Base-by-base conservation (phyloP, 192 early-diverging fungal genomes). In the Globomyces pollinis-pini region DNA sequence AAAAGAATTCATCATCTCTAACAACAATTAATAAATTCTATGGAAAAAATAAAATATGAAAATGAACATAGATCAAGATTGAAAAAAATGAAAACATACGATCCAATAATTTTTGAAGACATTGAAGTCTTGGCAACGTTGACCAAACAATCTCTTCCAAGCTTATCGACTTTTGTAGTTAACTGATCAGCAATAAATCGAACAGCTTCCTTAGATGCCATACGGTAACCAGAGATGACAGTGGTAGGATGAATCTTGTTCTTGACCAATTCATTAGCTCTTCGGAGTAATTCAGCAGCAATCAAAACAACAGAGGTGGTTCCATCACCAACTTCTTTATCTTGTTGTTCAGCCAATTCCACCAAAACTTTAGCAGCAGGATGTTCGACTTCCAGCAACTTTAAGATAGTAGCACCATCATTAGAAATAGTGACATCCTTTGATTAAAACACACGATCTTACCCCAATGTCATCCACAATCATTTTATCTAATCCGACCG, bases 401-500 rank as follows among this genome's bases (percentile, higher is more conserved):
- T 80, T 55, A 99, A 71, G 71, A 99, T 99, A 32, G 96, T 99
- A 3, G 96, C 96, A 28, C 96, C 96, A 79, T 99, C 96, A 76
- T 99, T 99, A 20, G 93, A 94, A 61, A 99, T 98, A 16, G 94
- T 98, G 47, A 99, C 94, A 68, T 98, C 96, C 90, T 93, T 29
- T 0, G 18, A 57, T 24, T 23, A 29, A 3, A 23, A 12, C 9
- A 29, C 8, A 75, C n/a, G n/a, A 29, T 55, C 62, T 29, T 81
- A 92, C 90, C 52, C 96, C 96, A 73, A 99, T 93, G 63, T 99
- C 96, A 72, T 99, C 94, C 13, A 99, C 96, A 50, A 99, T 70
- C 96, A 99, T 99, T 79, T 99, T 99, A 75, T 99, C 96, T 35
- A 99, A 81, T 15, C 96, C 96, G 52, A 99, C 96, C 28, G 96